Conservation (phyloP, 306 rosid species). For the Casuarina equisetifolia region DNA sequence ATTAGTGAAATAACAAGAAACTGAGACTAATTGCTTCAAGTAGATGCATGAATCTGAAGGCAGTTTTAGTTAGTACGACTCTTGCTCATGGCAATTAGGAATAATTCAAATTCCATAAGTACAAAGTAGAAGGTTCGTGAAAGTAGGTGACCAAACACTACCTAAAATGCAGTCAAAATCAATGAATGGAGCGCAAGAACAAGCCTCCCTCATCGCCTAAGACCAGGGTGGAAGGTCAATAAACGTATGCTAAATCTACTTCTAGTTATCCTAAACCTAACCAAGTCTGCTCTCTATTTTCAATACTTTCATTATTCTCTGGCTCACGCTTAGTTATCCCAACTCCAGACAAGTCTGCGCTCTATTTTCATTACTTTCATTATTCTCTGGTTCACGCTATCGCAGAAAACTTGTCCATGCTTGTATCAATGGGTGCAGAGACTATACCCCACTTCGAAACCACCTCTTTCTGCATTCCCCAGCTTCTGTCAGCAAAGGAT, state of each 20-base stretch:
- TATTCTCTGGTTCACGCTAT: slow-evolving; percentile 25
- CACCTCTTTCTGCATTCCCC: slow-evolving; percentile 13
- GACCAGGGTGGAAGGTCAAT: background rate
- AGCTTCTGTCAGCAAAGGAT: slow-evolving; percentile 7
- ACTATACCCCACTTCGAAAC: slow-evolving; percentile 40
- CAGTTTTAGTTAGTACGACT: no score
- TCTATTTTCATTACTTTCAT: background rate
- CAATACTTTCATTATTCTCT: slow-evolving; percentile 6
- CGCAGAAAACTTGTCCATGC: slow-evolving; percentile 21
- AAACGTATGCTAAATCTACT: background rate
- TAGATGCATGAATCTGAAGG: no score
- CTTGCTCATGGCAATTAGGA: no score
- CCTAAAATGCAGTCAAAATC: no score
- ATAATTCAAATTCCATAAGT: no score
- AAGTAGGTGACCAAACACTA: no score
- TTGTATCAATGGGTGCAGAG: slow-evolving; percentile 24
- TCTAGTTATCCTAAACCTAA: background rate
- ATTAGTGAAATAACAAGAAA: no score
- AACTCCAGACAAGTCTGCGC: background rate
- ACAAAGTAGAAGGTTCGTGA: no score
- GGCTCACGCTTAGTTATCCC: slow-evolving; percentile 2
- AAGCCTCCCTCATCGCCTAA: background rate
- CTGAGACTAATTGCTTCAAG: no score
- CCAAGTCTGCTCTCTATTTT: background rate
- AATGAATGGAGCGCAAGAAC: no score